Evolutionary conservation across 306 rosid species (phyloP).

Genomic region (Prunus mume): DNA sequence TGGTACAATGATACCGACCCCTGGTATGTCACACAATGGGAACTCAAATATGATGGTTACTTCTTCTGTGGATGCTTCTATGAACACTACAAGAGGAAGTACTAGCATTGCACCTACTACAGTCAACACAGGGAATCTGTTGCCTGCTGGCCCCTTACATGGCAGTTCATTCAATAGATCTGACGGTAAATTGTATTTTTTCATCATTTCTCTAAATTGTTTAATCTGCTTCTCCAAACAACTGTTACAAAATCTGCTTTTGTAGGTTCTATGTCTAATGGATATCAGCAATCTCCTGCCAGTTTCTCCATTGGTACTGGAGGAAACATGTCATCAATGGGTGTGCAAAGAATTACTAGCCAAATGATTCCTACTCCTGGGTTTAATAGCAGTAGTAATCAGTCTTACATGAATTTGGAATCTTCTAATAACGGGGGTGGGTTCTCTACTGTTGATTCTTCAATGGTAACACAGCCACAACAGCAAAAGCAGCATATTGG

Average conservation of each 20-base stretch:
- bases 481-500: constrained; percentile 72
- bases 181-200: constrained; percentile 51
- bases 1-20: constrained; percentile 93
- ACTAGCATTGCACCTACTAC: constrained; percentile 46
- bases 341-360: constrained; percentile 63
- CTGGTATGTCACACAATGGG: constrained; percentile 76
- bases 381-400: constrained; percentile 52
- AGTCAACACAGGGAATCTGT: constrained; percentile 61
- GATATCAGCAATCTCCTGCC: constrained; percentile 80
- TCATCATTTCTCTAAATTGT: constrained; percentile 7
- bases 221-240: constrained; percentile 7
- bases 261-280: constrained; percentile 76
- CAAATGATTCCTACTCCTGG: constrained; percentile 99
- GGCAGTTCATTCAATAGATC: constrained; percentile 59
- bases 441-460: constrained; percentile 66
- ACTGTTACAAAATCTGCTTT: constrained; percentile 20
- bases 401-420: constrained; percentile 62
- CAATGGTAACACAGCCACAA: constrained; percentile 58
- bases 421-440: constrained; percentile 57
- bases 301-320: constrained; percentile 56
- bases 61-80: constrained; percentile 61
- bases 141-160: constrained; percentile 57
- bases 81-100: constrained; percentile 52
- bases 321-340: constrained; percentile 66
- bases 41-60: constrained; percentile 66